These are phyloP conservation scores for Aspergillus campestris DNA, from an alignment of 495 filamentous ascomycete genomes.

Conservation along the genomic window DNA sequence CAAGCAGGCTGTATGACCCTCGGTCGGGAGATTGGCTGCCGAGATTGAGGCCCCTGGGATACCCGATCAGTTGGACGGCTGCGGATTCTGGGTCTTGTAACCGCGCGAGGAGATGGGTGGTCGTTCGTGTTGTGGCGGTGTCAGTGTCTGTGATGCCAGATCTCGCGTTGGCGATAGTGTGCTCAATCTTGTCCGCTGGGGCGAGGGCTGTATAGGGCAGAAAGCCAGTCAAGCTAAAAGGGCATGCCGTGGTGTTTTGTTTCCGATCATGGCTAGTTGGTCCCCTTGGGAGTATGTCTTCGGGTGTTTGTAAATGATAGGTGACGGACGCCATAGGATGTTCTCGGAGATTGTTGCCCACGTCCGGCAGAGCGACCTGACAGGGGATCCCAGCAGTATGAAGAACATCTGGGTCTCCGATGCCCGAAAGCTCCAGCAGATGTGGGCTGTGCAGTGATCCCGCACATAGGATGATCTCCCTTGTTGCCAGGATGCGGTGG, in stretches of 20 bases:
- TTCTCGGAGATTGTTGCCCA: slow-evolving; percentile 51
- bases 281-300: no score
- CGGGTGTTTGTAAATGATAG: no score
- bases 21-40: neutral
- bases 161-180: no score
- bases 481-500: slow-evolving; percentile 37
- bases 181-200: no score
- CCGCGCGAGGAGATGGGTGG: slow-evolving; percentile 2
- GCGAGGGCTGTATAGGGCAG: no score
- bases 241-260: no score
- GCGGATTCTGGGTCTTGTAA: slow-evolving; percentile 1
- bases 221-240: no score
- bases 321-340: no score
- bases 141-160: no score
- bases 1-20: slow-evolving; percentile 2
- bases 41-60: neutral
- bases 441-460: slow-evolving; percentile 47
- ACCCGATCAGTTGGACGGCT: slow-evolving; percentile 2
- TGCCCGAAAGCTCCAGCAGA: slow-evolving; percentile 47
- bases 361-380: slow-evolving; percentile 36
- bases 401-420: slow-evolving; percentile 35
- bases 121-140: no score
- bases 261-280: no score
- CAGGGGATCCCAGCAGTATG: slow-evolving; percentile 31
- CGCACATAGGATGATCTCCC: slow-evolving; percentile 46